Evolutionary conservation across 306 rosid genomes (phyloP).

Genomic region (Dryas octopetala): DNA sequence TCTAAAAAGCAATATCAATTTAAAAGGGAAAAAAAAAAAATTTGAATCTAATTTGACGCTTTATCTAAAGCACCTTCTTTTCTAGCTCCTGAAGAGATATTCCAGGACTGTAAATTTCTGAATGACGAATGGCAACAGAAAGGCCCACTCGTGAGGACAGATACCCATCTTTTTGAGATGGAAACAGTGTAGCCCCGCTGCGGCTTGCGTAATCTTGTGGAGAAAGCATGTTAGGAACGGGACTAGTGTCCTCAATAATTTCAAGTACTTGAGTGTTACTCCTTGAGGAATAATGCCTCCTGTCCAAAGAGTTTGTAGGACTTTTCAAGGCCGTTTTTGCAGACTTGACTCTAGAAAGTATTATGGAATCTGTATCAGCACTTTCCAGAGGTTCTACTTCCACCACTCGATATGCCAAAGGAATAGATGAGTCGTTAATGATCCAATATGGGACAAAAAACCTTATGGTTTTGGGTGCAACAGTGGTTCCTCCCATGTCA

Average conservation of each 20-base stretch:
- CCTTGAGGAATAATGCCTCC: conserved; percentile 59
- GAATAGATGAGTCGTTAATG: conserved; percentile 68
- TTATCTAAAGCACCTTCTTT: conserved; percentile 69
- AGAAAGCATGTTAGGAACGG: conserved; percentile 91
- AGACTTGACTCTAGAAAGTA: conserved; percentile 67
- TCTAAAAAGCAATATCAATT: neutral
- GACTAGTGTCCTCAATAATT: conserved; percentile 79
- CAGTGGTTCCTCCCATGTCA: conserved; percentile 90
- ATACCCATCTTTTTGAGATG: conserved; percentile 73
- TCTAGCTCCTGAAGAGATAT: conserved; percentile 85
- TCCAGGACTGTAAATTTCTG: conserved; percentile 79
- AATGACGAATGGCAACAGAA: conserved; percentile 64
- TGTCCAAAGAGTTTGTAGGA: conserved; percentile 73
- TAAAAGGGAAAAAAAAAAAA: neutral
- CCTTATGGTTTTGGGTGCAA: conserved; percentile 83
- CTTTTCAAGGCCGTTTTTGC: conserved; percentile 67
- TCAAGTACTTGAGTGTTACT: conserved; percentile 77
- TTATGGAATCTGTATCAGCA: conserved; percentile 58
- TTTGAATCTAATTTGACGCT: neutral
- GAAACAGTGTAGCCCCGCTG: conserved; percentile 60
- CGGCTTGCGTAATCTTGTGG: conserved; percentile 78
- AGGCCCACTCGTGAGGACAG: conserved; percentile 84
- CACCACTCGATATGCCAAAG: conserved; percentile 84
- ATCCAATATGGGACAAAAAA: conserved; percentile 96
- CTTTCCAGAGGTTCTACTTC: conserved; percentile 84